Evolutionary conservation across 345 rosid genomes (phyloP).

Genomic region (Combretum micranthum): DNA sequence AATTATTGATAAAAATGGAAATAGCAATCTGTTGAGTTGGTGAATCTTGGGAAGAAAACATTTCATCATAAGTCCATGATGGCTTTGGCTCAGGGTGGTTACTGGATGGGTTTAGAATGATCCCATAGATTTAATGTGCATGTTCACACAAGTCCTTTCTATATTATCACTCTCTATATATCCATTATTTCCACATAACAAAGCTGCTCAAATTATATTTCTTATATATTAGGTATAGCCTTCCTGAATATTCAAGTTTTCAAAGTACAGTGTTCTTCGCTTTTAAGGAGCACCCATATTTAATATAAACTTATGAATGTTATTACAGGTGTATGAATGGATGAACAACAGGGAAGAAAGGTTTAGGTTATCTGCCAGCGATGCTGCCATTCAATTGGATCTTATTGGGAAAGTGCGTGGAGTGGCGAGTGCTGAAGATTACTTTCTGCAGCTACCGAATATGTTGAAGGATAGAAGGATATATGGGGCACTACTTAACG

Average conservation of each 20-base stretch:
- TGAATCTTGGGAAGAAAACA: too few relatives aligned
- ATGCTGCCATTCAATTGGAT: conserved; percentile 92
- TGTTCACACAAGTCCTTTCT: too few relatives aligned
- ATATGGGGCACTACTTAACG: conserved; percentile 76
- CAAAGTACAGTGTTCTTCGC: neutral
- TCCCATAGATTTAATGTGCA: too few relatives aligned
- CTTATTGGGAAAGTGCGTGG: conserved; percentile 79
- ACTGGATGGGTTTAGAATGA: too few relatives aligned
- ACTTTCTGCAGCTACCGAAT: conserved; percentile 49
- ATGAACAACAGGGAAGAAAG: conserved; percentile 72
- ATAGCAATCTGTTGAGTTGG: too few relatives aligned
- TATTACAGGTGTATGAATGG: conserved; percentile 78
- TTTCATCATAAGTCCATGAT: too few relatives aligned
- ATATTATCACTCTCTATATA: too few relatives aligned
- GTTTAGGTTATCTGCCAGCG: conserved; percentile 65
- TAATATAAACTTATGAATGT: neutral
- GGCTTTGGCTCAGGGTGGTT: too few relatives aligned
- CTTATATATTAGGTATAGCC: too few relatives aligned
- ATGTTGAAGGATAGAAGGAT: conserved; percentile 70
- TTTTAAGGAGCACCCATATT: neutral
- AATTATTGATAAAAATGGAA: too few relatives aligned
- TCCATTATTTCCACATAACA: too few relatives aligned
- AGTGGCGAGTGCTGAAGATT: conserved; percentile 58
- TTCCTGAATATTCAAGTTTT: neutral
- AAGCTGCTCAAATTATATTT: too few relatives aligned